These are phyloP conservation scores for Tothia fuscella DNA, from an alignment of 2,329 filamentous ascomycete genomes.

Conservation along the genomic window DNA sequence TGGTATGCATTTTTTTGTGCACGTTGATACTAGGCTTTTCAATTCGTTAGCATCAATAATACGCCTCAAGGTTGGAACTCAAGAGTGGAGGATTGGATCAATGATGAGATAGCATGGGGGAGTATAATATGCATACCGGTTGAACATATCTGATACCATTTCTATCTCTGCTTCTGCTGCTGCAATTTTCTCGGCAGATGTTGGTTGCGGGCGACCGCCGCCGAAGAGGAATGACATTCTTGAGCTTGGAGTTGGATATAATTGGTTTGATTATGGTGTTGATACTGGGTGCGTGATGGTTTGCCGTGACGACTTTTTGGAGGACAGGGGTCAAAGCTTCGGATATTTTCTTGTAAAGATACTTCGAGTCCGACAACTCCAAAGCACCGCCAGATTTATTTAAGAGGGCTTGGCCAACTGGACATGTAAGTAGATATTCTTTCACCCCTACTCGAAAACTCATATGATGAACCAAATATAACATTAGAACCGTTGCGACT, in stretches of 20 bases:
- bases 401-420: too few species aligned
- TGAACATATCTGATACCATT: slow-evolving; percentile 96
- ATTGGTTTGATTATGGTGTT: neutral
- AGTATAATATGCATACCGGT: slow-evolving; percentile 63
- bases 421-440: slow-evolving; percentile 2
- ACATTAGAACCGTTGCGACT: slow-evolving; percentile 13
- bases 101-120: neutral
- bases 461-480: slow-evolving; percentile 9
- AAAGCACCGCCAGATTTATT: too few species aligned
- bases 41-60: neutral
- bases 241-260: slow-evolving; percentile 17
- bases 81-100: slow-evolving; percentile 6
- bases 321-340: too few species aligned
- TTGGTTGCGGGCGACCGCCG: slow-evolving; percentile 63
- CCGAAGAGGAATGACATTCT: slow-evolving; percentile 66
- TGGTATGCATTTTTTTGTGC: slow-evolving; percentile 88
- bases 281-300: neutral
- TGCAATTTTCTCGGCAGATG: slow-evolving; percentile 93
- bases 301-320: slow-evolving; percentile 1
- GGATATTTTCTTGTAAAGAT: too few species aligned
- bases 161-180: slow-evolving; percentile 95
- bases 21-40: slow-evolving; percentile 71
- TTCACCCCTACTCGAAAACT: neutral
- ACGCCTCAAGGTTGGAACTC: neutral
- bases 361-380: too few species aligned